These are phyloP conservation scores for Phytophthora europaea DNA, from an alignment of 352 stramenopile genomes.

Conservation along the genomic window DNA sequence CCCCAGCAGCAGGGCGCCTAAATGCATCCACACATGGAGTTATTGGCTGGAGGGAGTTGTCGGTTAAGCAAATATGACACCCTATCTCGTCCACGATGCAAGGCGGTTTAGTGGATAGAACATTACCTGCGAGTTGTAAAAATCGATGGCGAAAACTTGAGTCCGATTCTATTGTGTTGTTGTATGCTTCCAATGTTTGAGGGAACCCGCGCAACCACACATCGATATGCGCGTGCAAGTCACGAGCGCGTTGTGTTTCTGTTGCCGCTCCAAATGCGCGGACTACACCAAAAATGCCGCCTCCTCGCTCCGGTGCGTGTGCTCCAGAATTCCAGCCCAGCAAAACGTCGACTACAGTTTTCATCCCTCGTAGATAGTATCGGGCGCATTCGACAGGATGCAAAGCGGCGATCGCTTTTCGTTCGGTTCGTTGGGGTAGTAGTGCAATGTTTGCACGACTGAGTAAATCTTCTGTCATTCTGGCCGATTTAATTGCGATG, in stretches of 20 bases:
- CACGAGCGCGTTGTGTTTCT: neutral
- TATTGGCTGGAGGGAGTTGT: neutral
- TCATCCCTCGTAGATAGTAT: neutral
- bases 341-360: neutral
- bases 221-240: neutral
- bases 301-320: neutral
- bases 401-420: neutral
- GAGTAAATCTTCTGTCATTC: no score
- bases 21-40: neutral
- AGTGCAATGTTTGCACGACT: no score
- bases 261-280: neutral
- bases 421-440: neutral
- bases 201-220: neutral
- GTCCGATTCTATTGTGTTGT: no score
- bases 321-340: neutral
- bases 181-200: neutral
- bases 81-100: neutral
- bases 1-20: neutral
- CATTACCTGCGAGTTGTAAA: neutral
- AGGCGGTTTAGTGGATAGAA: neutral
- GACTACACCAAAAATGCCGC: neutral
- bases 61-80: neutral
- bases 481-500: no score
- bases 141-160: no score
- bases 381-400: neutral